Base-by-base conservation (phyloP, 306 rosid species). In the Castanea sativa region DNA sequence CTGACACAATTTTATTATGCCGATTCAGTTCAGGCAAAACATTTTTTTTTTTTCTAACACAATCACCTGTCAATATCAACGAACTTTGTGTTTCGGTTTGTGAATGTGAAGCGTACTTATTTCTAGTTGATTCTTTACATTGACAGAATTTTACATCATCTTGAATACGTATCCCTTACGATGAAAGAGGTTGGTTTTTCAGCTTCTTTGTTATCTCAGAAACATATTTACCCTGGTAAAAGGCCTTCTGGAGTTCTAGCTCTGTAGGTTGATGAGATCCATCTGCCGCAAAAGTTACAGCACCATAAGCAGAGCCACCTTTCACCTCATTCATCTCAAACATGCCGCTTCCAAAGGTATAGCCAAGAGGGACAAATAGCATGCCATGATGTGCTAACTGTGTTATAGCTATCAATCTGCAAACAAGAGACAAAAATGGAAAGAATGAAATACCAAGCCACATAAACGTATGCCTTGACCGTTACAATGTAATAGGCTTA, bases 361-460 rank as follows among this genome's bases (percentile, higher is more conserved):
- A 94, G 23, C 99, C 97, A 57, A 90, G 88, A 16, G 99, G 97
- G 33, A 94, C 95, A 81, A 73, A 94, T 67, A 94, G 81, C 97
- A 94, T 94, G 10, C 98, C 98, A 78, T 94, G 98, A 90, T 92
- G 97, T 38, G 98, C 92, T 85, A 92, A 87, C 82, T 94, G 97
- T 18, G 99, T 94, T 74, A 92, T 75, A 1, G 98, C 83, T 4
- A 93, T 92, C 78, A 91, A 84, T 80, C 97, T 92, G 87, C 78
- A 74, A 78, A 67, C 69, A 71, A 35, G 16, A 70, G 25, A 45
- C 23, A 43, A 63, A 20, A 68, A 32, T 30, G 64, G 55, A 80
- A 55, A 21, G n/a, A 52, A 52, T 69, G 55, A 41, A 75, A 33
- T 21, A 18, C 18, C 23, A 12, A 65, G 71, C 51, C 51, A 65